phyloP scores from a whole-genome alignment of 2,329 filamentous ascomycete genomes.

The Rutstroemia sydowiana region DNA sequence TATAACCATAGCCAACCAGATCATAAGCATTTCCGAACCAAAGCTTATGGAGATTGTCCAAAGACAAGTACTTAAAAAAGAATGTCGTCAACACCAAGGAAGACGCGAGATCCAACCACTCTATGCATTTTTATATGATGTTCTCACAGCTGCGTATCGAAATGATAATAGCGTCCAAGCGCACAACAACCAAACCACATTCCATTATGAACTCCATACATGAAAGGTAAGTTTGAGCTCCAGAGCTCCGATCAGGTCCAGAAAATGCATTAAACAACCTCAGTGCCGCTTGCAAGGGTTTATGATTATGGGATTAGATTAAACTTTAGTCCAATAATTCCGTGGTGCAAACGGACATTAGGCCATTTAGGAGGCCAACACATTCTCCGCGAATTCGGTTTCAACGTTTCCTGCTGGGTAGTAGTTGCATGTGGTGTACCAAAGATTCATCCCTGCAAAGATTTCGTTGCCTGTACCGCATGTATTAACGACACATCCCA shows the following conservation, averaged over 20 bases:
- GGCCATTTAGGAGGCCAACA: slow-evolving; percentile 7
- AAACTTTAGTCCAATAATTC: slow-evolving; percentile 8
- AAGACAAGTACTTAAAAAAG: not conserved
- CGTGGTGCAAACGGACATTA: slow-evolving; percentile 9
- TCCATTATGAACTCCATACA: slow-evolving; percentile 10
- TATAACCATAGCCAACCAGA: not conserved
- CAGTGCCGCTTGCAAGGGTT: not conserved
- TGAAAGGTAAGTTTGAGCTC: slow-evolving; percentile 7
- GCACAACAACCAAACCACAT: slow-evolving; percentile 4
- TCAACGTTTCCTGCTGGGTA: slow-evolving; percentile 9
- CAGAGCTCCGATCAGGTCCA: not conserved
- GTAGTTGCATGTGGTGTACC: slow-evolving; percentile 33
- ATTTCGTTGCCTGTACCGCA: slow-evolving; percentile 38
- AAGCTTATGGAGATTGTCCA: not conserved
- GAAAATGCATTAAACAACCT: not conserved
- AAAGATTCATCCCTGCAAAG: slow-evolving; percentile 70
- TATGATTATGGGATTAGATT: not conserved
- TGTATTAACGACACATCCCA: slow-evolving; percentile 57
- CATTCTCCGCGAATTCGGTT: slow-evolving; percentile 2
- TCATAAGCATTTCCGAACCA: not conserved
- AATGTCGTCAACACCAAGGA: slow-evolving; percentile 3
- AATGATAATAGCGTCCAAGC: slow-evolving; percentile 1
- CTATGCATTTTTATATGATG: not conserved
- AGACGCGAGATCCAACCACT: slow-evolving; percentile 2
- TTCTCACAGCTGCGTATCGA: slow-evolving; percentile 4